Conservation (phyloP, 352 stramenopile genomes). For the Globisporangium carolinianum region DNA sequence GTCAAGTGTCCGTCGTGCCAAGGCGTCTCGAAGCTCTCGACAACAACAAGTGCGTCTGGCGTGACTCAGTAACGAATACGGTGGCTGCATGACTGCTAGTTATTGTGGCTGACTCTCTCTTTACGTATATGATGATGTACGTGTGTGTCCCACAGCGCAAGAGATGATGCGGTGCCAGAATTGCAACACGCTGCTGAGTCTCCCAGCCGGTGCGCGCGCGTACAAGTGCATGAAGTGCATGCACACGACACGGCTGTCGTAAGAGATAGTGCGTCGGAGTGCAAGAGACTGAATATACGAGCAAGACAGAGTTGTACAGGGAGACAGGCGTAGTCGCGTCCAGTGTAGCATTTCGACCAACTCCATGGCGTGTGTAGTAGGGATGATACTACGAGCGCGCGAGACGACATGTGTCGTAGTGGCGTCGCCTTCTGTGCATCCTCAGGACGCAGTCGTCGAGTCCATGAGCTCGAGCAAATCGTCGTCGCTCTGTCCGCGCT, state of each 20-base stretch:
- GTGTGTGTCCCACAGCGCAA: conserved; percentile 32
- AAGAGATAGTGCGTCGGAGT: conserved; percentile 6
- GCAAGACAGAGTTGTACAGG: too few species aligned
- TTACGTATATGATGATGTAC: conserved; percentile 3
- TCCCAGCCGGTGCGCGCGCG: conserved; percentile 67
- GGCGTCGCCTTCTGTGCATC: too few species aligned
- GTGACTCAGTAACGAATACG: not conserved
- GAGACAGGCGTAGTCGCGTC: too few species aligned
- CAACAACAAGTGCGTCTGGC: conserved; percentile 63
- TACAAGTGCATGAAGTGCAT: conserved; percentile 90
- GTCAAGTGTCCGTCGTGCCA: conserved; percentile 81
- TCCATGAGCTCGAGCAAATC: conserved; percentile 89
- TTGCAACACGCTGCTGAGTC: conserved; percentile 78
- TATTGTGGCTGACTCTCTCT: conserved; percentile 1
- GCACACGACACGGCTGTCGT: conserved; percentile 74
- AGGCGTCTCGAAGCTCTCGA: conserved; percentile 76
- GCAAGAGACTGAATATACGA: too few species aligned
- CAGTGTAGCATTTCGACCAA: too few species aligned
- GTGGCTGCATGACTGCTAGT: not conserved
- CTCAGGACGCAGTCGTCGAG: conserved; percentile 26
- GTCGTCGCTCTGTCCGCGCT: conserved; percentile 32
- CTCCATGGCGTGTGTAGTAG: too few species aligned
- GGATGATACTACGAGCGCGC: too few species aligned
- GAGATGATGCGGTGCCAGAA: conserved; percentile 86
- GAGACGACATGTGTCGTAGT: too few species aligned